Evolutionary conservation across 352 stramenopile species (phyloP).

Genomic region (Nothophytophthora sp.): DNA sequence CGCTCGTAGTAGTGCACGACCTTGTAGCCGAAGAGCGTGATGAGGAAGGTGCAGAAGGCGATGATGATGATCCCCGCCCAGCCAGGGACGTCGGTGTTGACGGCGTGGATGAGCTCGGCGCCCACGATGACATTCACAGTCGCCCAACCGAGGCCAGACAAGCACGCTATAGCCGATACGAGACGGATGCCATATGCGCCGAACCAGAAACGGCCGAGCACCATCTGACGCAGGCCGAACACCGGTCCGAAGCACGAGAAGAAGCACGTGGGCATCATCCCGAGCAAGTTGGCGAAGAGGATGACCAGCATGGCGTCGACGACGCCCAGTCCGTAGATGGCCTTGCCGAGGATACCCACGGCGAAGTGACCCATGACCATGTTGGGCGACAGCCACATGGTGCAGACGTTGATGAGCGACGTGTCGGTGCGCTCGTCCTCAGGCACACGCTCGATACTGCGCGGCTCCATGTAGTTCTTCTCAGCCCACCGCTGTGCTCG

Average conservation of each 20-base stretch:
- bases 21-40: slow-evolving; percentile 50
- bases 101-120: slow-evolving; percentile 37
- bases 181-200: slow-evolving; percentile 16
- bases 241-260: slow-evolving; percentile 19
- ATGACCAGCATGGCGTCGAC: slow-evolving; percentile 26
- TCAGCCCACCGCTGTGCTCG: slow-evolving; percentile 20
- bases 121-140: slow-evolving; percentile 47
- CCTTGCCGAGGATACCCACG: slow-evolving; percentile 15
- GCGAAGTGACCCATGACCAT: slow-evolving; percentile 30
- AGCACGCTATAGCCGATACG: slow-evolving; percentile 19
- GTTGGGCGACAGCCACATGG: slow-evolving; percentile 26
- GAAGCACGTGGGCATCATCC: slow-evolving; percentile 10
- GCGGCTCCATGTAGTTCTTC: slow-evolving; percentile 30
- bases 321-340: slow-evolving; percentile 20
- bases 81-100: slow-evolving; percentile 34
- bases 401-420: slow-evolving; percentile 18
- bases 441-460: slow-evolving; percentile 25
- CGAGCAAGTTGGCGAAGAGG: slow-evolving; percentile 21
- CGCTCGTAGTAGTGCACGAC: slow-evolving; percentile 49
- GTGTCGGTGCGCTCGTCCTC: slow-evolving; percentile 22
- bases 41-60: slow-evolving; percentile 36
- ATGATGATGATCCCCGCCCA: slow-evolving; percentile 50
- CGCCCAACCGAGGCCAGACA: slow-evolving; percentile 38
- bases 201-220: slow-evolving; percentile 26
- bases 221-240: slow-evolving; percentile 21